phyloP scores from a whole-genome alignment of 2,329 filamentous ascomycete genomes.

The Scortechinia acanthostroma region DNA sequence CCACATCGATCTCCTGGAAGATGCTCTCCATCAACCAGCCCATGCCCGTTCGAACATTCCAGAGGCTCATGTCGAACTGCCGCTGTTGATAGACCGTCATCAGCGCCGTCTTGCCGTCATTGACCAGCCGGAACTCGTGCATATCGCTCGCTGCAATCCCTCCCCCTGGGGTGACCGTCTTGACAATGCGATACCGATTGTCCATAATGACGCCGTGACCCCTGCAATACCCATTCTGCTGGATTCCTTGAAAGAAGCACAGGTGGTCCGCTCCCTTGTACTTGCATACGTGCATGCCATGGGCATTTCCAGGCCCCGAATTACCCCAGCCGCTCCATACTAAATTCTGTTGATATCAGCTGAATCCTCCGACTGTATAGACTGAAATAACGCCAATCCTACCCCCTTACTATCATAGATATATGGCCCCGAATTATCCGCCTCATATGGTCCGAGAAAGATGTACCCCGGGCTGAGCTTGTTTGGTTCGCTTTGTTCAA shows the following conservation, averaged over 20 bases:
- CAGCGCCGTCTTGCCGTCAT: conserved; percentile 27
- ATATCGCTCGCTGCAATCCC: conserved; percentile 34
- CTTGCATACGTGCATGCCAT: conserved; percentile 35
- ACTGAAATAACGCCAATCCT: conserved; percentile 9
- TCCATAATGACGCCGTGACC: conserved; percentile 44
- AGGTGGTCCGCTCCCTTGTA: conserved; percentile 37
- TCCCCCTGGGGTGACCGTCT: conserved; percentile 29
- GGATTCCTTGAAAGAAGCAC: conserved; percentile 41
- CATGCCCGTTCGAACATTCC: conserved; percentile 29
- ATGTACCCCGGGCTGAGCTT: conserved; percentile 35
- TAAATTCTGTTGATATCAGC: conserved; percentile 24
- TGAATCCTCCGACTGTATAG: neutral
- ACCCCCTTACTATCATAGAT: conserved; percentile 40
- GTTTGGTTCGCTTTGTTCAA: conserved; percentile 15
- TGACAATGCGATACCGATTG: conserved; percentile 35
- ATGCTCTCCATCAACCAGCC: conserved; percentile 42
- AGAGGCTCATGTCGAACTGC: conserved; percentile 34
- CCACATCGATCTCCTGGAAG: conserved; percentile 42
- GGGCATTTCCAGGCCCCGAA: conserved; percentile 36
- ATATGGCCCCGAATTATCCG: conserved; percentile 36
- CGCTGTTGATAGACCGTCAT: conserved; percentile 30
- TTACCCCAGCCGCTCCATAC: conserved; percentile 39
- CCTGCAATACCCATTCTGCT: conserved; percentile 39
- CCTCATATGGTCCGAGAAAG: conserved; percentile 38
- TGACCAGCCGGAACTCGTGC: conserved; percentile 40